A percentile compares a stretch with the other conserved stretches of the same genome.
phyloP scores from a whole-genome alignment of 768 basidiomycete genomes.

The Postia placenta region DNA sequence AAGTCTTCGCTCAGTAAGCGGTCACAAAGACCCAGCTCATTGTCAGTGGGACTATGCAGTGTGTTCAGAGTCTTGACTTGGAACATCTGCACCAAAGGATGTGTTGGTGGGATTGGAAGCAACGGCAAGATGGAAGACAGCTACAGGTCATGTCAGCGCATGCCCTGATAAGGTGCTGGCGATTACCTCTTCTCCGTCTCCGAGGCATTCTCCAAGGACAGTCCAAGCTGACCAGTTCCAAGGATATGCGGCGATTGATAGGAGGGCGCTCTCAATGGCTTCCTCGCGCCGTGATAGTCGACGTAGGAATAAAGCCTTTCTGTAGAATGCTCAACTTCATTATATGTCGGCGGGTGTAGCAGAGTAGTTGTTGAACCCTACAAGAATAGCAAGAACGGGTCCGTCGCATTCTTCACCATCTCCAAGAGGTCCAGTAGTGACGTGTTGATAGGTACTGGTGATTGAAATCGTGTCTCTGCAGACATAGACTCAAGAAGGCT shows the following conservation, averaged over 20 bases:
- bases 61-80: conserved; percentile 87
- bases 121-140: conserved; percentile 38
- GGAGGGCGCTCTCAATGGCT: conserved; percentile 74
- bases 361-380: conserved; percentile 29
- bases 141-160: conserved; percentile 25
- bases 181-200: conserved; percentile 80
- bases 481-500: too few relatives aligned
- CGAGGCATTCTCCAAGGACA: conserved; percentile 70
- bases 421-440: conserved; percentile 53
- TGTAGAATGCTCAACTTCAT: conserved; percentile 27
- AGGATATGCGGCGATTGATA: conserved; percentile 71
- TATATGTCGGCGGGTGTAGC: too few relatives aligned
- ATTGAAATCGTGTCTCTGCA: conserved; percentile 64
- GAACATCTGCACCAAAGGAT: conserved; percentile 63
- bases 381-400: conserved; percentile 86
- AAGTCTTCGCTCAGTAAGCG: conserved; percentile 62
- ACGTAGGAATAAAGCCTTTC: conserved; percentile 79
- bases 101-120: conserved; percentile 43
- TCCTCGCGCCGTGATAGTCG: conserved; percentile 76
- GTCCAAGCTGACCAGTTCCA: conserved; percentile 98
- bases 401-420: conserved; percentile 48
- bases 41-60: conserved; percentile 82
- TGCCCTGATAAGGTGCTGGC: background rate
- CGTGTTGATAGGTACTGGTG: conserved; percentile 58
- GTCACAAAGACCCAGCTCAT: conserved; percentile 77